These are phyloP conservation scores for Hevea brasiliensis DNA, from an alignment of 345 rosid genomes.

Conservation along the genomic window DNA sequence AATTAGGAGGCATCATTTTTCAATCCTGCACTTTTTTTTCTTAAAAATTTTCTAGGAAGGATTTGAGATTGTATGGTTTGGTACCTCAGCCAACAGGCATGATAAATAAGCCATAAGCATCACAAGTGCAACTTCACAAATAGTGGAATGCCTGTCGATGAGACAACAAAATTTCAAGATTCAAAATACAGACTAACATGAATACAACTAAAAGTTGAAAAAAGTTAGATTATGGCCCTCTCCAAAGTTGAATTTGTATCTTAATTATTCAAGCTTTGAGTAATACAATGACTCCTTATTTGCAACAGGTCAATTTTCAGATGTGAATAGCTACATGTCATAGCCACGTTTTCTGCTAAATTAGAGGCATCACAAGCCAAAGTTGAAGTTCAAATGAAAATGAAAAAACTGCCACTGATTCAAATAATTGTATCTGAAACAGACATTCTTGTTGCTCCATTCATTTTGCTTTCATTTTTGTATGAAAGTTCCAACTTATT, in stretches of 20 bases:
- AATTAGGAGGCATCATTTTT: neutral
- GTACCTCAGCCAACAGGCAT: slow-evolving; percentile 73
- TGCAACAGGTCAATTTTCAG: neutral
- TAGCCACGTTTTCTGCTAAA: neutral
- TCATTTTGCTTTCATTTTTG: neutral
- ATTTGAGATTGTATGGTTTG: neutral
- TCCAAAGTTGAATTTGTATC: neutral
- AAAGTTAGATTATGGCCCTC: neutral
- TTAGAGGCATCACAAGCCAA: too few relatives aligned
- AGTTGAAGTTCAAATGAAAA: too few relatives aligned
- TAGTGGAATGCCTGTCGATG: slow-evolving; percentile 60
- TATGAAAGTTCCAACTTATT: neutral
- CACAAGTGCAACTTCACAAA: slow-evolving; percentile 66
- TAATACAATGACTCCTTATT: too few relatives aligned
- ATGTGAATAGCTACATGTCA: neutral
- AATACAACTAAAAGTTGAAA: too few relatives aligned
- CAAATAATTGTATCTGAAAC: neutral
- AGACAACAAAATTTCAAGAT: slow-evolving; percentile 6
- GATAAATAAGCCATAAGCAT: slow-evolving; percentile 72
- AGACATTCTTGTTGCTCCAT: neutral
- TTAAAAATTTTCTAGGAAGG: neutral
- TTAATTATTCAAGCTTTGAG: too few relatives aligned
- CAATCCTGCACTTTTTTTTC: neutral
- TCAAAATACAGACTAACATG: slow-evolving; percentile 5
- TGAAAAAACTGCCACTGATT: neutral